Conservation (phyloP, 371 early-diverging fungal species). For the Edhazardia aedis region DNA sequence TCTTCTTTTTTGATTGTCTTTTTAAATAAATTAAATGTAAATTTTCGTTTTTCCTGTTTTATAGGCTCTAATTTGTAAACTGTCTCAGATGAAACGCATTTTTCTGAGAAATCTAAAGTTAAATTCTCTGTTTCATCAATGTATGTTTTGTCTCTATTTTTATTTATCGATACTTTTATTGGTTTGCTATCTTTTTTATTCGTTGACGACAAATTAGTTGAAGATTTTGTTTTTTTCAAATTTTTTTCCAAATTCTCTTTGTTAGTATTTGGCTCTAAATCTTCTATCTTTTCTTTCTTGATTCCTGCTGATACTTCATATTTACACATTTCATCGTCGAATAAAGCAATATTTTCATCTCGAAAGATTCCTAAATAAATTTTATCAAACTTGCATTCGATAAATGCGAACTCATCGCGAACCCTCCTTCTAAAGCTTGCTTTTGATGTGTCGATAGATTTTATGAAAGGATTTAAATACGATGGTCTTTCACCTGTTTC, state of each 20-base stretch:
- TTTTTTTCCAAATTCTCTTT: neutral
- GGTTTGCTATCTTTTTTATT: neutral
- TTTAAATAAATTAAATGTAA: conserved; percentile 13
- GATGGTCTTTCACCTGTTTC: neutral
- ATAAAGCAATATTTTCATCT: neutral
- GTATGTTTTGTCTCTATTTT: neutral
- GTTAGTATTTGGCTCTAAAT: too few species aligned
- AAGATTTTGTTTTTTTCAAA: neutral
- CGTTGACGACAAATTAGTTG: neutral
- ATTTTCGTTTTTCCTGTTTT: neutral
- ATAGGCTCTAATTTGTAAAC: neutral
- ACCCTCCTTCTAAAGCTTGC: neutral
- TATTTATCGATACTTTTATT: neutral
- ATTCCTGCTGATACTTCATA: too few species aligned
- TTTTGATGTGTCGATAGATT: neutral
- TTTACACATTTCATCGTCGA: too few species aligned
- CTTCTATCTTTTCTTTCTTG: too few species aligned
- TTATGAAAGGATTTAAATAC: neutral
- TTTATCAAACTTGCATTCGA: neutral
- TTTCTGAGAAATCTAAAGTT: neutral
- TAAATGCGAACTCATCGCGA: neutral
- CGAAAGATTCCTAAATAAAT: neutral
- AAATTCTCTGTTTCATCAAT: neutral
- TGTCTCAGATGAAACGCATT: neutral
- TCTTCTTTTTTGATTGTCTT: conserved; percentile 24